Percentiles rank a stretch among this genome's conserved stretches.
Evolutionary conservation across 164 flowering plant species (phyloP).

Genomic region (Tinospora cordifolia): DNA sequence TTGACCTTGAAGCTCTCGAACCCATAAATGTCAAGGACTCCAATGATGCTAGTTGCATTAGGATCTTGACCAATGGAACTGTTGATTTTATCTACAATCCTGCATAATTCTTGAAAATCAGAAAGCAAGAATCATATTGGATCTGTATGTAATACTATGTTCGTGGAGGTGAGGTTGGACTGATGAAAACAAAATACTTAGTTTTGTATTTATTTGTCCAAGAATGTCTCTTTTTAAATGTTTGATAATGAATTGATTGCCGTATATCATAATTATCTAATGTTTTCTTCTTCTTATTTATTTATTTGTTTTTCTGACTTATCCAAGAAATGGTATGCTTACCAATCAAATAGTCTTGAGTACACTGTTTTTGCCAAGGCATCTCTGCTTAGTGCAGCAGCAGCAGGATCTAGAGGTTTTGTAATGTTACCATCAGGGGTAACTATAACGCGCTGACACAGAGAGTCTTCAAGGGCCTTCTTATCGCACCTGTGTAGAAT

Average conservation of each 20-base stretch:
- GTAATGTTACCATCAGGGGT: constrained; percentile 80
- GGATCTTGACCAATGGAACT: constrained; percentile 79
- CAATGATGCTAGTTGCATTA: constrained; percentile 53
- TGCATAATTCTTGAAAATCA: constrained; percentile 23
- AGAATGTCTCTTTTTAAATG: too few species aligned
- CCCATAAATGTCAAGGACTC: constrained; percentile 87
- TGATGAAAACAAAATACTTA: background rate
- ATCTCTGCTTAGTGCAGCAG: constrained; percentile 61
- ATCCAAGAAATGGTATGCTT: constrained; percentile 13
- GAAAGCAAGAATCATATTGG: background rate
- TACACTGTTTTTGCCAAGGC: constrained; percentile 75
- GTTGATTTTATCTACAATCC: constrained; percentile 80
- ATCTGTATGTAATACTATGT: background rate
- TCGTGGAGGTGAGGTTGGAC: background rate
- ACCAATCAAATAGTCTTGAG: constrained; percentile 84
- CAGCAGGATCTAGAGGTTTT: constrained; percentile 59
- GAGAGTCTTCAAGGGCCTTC: constrained; percentile 59
- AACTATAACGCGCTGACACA: constrained; percentile 73
- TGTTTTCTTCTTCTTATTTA: background rate
- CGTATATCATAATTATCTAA: background rate
- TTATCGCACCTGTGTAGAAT: constrained; percentile 52
- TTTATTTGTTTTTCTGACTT: background rate
- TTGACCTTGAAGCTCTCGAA: constrained; percentile 86
- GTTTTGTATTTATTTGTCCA: background rate
- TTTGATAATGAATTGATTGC: background rate